These are phyloP conservation scores for Craterostigma plantagineum DNA, from an alignment of 257 asterid genomes.

Conservation along the genomic window DNA sequence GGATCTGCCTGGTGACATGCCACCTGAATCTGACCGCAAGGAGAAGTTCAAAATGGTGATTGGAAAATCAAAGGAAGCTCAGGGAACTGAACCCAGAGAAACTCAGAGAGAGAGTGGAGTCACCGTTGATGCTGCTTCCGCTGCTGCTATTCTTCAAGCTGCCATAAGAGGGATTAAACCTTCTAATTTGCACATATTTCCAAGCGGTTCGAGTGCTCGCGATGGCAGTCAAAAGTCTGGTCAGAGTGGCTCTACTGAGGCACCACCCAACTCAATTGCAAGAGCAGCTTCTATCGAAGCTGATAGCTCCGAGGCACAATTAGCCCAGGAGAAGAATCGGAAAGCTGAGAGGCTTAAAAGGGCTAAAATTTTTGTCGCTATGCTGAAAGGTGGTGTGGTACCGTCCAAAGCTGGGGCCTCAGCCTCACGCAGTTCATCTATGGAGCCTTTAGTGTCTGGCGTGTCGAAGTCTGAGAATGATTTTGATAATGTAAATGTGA, in stretches of 20 bases:
- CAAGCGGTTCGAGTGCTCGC: constrained; percentile 15
- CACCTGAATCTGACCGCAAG: constrained; percentile 53
- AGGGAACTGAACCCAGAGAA: constrained; percentile 25
- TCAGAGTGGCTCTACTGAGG: constrained; percentile 5
- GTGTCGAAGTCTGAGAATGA: too few species aligned
- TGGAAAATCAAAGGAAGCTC: constrained; percentile 57
- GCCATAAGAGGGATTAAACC: constrained; percentile 62
- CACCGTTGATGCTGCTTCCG: constrained; percentile 57
- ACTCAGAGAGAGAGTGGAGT: constrained; percentile 29
- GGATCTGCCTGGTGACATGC: constrained; percentile 21
- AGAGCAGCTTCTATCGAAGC: constrained; percentile 18
- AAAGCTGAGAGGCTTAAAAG: constrained; percentile 80
- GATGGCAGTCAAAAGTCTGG: too few species aligned
- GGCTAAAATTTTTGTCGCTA: constrained; percentile 83
- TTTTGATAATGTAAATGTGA: too few species aligned
- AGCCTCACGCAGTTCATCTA: constrained; percentile 36
- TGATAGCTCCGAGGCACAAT: constrained; percentile 26
- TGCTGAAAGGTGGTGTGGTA: constrained; percentile 46
- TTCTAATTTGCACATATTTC: constrained; percentile 22
- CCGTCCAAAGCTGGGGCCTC: constrained; percentile 30
- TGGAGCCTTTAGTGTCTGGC: constrained; percentile 40
- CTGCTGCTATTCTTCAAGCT: constrained; percentile 86
- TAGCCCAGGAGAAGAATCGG: constrained; percentile 62
- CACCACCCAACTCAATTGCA: constrained; percentile 10
- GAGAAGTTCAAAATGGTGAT: constrained; percentile 86